Evolutionary conservation across 202 grass and related monocot genomes (phyloP), one percentile per base, ranked within the genome.

Genomic region (Sporobolus alterniflorus): DNA sequence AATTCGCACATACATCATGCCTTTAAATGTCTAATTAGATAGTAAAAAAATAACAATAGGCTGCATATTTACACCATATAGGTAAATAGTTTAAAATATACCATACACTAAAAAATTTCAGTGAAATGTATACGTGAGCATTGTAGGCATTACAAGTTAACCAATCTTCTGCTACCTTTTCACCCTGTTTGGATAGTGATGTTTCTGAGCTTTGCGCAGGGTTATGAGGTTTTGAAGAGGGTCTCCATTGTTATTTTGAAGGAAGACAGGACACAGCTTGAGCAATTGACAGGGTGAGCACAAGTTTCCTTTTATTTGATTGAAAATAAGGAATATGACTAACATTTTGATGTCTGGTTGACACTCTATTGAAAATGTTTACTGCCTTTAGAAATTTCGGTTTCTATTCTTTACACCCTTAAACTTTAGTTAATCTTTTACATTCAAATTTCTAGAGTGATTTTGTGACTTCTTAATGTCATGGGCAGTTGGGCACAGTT

Each of bases 261-360:
- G 75, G 73, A 82, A 60, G 84, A 94, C 61, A 91, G 65, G 78
- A 85, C 71, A 80, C 92, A 88, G 56, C 89, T 93, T 83, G 96
- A 98, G 90, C 89, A 95, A 89, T 90, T 98, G 75, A 95, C 90
- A 80, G 91, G 95, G 95, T 98, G 75, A 75, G 73, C 56, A 76
- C 41, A 60, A 7, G 25, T 62, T 69, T 42, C 71, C 67, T 85
- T 79, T 76, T 56, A 50, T 70, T 65, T 59, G 26, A 44, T 62
- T 46, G 17, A 20, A 52, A 61, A 10, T 68, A 43, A 34, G 71
- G 55, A 75, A 75, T 71, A 60, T 47, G 25, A 65, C 30, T 9
- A 51, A 15, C n/a, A 61, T 56, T 71, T 21, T 47, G 8, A 28
- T 83, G 65, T 36, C n/a, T 68, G 51, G 5, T 74, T 84, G 51